Percentiles rank a stretch among this genome's conserved stretches.
Conservation (phyloP, 345 rosid genomes). For the Moringa oleifera region DNA sequence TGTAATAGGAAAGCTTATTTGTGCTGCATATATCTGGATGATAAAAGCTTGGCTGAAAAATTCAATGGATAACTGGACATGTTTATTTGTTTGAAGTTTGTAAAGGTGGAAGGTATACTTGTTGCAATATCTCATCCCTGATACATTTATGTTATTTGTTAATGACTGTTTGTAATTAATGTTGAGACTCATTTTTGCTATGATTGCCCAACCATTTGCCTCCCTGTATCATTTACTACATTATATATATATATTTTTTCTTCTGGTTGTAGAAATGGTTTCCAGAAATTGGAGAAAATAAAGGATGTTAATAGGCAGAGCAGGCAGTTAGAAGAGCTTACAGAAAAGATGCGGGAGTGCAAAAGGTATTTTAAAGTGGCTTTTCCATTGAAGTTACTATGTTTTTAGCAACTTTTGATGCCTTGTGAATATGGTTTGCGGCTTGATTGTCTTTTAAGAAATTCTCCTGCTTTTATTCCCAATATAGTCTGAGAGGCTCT, state of each 20-base stretch:
- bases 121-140: not conserved
- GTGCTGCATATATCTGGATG: not conserved
- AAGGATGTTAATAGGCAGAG: conserved; percentile 88
- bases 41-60: not conserved
- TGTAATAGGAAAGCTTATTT: too few species aligned
- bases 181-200: not conserved
- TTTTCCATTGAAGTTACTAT: not conserved
- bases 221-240: too few species aligned
- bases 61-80: not conserved
- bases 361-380: conserved; percentile 48
- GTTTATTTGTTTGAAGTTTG: not conserved
- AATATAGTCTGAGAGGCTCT: too few species aligned
- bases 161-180: not conserved
- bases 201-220: not conserved
- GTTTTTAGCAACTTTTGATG: too few species aligned
- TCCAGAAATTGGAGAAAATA: conserved; percentile 92
- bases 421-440: not conserved
- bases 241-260: not conserved
- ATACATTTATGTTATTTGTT: too few species aligned
- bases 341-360: conserved; percentile 92
- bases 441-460: not conserved
- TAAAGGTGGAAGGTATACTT: not conserved
- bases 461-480: too few species aligned
- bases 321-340: conserved; percentile 94
- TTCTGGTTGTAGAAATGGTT: conserved; percentile 60